Percentiles rank a stretch among this genome's conserved stretches.
phyloP scores from a whole-genome alignment of 108 stramenopile species.

The Stephanodiscus triporus region DNA sequence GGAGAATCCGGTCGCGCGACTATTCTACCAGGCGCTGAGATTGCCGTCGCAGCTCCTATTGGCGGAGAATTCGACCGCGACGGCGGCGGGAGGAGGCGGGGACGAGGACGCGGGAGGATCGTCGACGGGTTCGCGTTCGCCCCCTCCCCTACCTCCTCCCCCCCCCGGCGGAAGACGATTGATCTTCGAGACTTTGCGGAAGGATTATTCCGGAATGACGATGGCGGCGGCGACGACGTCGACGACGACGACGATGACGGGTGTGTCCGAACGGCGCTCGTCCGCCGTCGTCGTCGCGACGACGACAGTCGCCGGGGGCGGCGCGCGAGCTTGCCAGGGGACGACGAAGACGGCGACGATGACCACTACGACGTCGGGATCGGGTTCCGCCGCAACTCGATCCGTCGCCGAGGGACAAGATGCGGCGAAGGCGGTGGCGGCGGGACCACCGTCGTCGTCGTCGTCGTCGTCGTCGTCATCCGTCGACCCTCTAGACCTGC shows the following conservation, averaged over 20 bases:
- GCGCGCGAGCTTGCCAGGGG: not conserved
- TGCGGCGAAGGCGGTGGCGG: not conserved
- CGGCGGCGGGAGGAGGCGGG: conserved; percentile 3
- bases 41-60: conserved; percentile 51
- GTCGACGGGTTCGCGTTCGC: not conserved
- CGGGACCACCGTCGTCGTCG: no score
- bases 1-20: not conserved
- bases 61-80: no score
- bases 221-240: conserved; percentile 1
- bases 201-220: not conserved
- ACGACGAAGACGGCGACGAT: not conserved
- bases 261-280: no score
- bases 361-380: not conserved
- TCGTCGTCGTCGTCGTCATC: no score
- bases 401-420: no score
- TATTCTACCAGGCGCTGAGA: conserved; percentile 19
- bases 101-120: not conserved
- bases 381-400: no score
- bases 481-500: no score
- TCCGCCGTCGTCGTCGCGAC: no score
- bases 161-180: conserved; percentile 36
- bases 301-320: not conserved
- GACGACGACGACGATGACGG: no score
- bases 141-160: conserved; percentile 3
- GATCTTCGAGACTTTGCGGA: conserved; percentile 29